A percentile compares a stretch with the other conserved stretches of the same genome.
Evolutionary conservation across 1,139 yeast species (phyloP).

Genomic region (Tardiomyces digboiensis): DNA sequence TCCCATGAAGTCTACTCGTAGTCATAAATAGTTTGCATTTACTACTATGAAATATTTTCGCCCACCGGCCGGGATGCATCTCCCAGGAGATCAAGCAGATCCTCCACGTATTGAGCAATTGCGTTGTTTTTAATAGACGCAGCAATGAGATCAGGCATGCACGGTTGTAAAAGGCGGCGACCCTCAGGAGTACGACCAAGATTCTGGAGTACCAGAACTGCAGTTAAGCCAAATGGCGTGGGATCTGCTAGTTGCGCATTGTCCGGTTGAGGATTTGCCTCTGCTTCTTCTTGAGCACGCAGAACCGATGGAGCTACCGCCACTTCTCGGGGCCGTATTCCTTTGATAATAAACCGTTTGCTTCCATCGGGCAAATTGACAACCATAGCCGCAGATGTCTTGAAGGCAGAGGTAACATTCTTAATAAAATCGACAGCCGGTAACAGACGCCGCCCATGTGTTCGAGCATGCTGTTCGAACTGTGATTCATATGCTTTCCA

Average conservation of each 20-base stretch:
- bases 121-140: slow-evolving; percentile 18
- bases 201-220: slow-evolving; percentile 29
- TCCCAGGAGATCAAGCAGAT: neutral
- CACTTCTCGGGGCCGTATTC: slow-evolving; percentile 59
- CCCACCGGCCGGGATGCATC: neutral
- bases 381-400: slow-evolving; percentile 93
- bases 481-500: slow-evolving; percentile 95
- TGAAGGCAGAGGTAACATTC: slow-evolving; percentile 85
- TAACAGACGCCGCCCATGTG: slow-evolving; percentile 45
- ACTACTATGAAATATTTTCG: neutral
- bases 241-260: slow-evolving; percentile 14
- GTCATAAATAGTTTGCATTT: neutral
- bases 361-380: slow-evolving; percentile 46
- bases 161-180: slow-evolving; percentile 17
- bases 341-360: slow-evolving; percentile 83
- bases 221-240: slow-evolving; percentile 26
- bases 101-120: slow-evolving; percentile 5
- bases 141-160: slow-evolving; percentile 14
- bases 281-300: neutral
- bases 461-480: slow-evolving; percentile 43
- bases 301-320: slow-evolving; percentile 33
- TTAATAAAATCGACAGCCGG: slow-evolving; percentile 97
- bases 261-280: neutral
- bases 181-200: slow-evolving; percentile 27
- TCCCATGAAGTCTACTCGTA: too few relatives aligned